Evolutionary conservation across 169 alveolate genomes (phyloP).

Genomic region (Perkinsus olseni): DNA sequence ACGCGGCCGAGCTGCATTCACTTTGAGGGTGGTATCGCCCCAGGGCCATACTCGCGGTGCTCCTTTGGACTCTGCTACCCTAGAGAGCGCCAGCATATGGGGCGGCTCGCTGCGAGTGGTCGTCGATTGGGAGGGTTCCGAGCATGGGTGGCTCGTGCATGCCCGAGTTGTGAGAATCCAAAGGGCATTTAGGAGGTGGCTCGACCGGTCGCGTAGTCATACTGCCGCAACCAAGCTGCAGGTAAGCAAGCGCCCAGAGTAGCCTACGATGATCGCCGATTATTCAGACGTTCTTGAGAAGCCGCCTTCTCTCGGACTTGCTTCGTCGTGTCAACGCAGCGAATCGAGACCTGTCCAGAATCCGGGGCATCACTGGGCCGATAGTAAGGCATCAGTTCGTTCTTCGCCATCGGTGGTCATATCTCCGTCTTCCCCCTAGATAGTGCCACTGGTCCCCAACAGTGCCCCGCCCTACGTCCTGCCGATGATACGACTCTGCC

Average conservation of each 20-base stretch:
- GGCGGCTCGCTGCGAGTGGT: neutral
- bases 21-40: neutral
- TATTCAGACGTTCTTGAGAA: neutral
- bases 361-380: neutral
- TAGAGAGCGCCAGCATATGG: neutral
- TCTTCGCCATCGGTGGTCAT: no score
- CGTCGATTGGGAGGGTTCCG: neutral
- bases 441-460: neutral
- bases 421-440: neutral
- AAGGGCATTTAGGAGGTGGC: neutral
- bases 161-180: neutral
- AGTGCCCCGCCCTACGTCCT: neutral
- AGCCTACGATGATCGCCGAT: neutral
- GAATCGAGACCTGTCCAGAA: neutral
- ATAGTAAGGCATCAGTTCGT: no score
- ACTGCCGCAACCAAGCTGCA: neutral
- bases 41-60: neutral
- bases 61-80: neutral
- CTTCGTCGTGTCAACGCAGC: neutral
- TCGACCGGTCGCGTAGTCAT: neutral
- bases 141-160: neutral
- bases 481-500: neutral
- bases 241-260: neutral
- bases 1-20: neutral
- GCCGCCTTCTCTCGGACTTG: neutral